Percentiles rank a stretch among this genome's conserved stretches.
These are phyloP conservation scores for Pseudozyma hubeiensis DNA, from an alignment of 1,284 basidiomycete genomes.

Conservation along the genomic window DNA sequence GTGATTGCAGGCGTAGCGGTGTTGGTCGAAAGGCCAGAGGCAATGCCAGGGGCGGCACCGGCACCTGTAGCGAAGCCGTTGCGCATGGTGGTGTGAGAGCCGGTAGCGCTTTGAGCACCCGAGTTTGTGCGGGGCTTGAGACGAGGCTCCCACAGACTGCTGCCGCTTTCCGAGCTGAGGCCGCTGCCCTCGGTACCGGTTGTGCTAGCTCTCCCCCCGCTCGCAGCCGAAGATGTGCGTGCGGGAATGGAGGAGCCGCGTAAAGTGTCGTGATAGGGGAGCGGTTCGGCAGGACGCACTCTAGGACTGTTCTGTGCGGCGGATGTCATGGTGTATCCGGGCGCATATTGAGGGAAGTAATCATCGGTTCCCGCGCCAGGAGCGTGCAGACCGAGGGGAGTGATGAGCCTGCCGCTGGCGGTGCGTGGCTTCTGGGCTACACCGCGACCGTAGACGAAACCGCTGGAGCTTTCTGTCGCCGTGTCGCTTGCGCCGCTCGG, in stretches of 20 bases:
- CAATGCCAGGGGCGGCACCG: conserved; percentile 7
- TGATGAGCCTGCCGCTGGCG: conserved; percentile 58
- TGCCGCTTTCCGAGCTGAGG: conserved; percentile 43
- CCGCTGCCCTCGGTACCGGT: conserved; percentile 52
- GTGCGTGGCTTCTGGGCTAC: conserved; percentile 52
- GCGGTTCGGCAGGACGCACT: conserved; percentile 11
- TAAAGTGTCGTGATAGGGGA: conserved; percentile 2
- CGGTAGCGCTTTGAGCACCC: conserved; percentile 8
- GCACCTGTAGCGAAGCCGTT: background rate
- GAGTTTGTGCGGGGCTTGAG: conserved; percentile 36
- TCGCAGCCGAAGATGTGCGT: conserved; percentile 44
- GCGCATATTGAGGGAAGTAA: conserved; percentile 50
- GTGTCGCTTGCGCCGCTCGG: conserved; percentile 64
- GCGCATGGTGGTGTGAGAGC: conserved; percentile 3
- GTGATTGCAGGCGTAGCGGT: conserved; percentile 51
- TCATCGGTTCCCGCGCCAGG: conserved; percentile 41
- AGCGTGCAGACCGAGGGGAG: conserved; percentile 50
- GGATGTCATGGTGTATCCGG: conserved; percentile 14
- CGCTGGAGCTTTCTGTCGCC: conserved; percentile 57
- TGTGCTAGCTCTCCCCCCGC: conserved; percentile 38
- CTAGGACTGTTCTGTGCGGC: conserved; percentile 22
- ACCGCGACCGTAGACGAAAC: conserved; percentile 40
- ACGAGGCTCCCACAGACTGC: conserved; percentile 53
- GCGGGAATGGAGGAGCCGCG: conserved; percentile 13
- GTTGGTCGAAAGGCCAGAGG: conserved; percentile 41